Base-by-base conservation (phyloP, 805 yeast genomes). In the Saccharomycopsis sp. region DNA sequence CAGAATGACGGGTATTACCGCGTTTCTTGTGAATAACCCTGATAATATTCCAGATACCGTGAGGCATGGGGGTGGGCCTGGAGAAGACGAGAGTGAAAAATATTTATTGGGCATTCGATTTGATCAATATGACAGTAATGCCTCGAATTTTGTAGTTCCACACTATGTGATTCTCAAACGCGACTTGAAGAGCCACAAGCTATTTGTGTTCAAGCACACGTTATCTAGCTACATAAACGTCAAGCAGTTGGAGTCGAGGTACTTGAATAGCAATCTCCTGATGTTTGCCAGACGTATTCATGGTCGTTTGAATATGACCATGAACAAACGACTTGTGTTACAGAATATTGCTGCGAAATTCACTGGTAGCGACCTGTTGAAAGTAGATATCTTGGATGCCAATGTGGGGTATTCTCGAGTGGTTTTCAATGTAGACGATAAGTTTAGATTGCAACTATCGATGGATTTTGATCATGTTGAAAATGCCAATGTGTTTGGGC, bases 1-100 rank as follows among this genome's bases (percentile, higher is more conserved):
- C 20, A 24, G 62, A 17, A 24, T 59, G 51, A 49, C 53, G 23
- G 62, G 62, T 7, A 52, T 59, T 8, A 56, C 62, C 20, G 56
- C 55, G 22, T 59, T 59, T 52, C 49, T 53, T 3, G 25, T 59
- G 5, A 41, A 42, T 17, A 25, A 42, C 25, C 51, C 56, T 12
- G 49, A 44, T 44, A 44, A 7, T 44, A 44, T 17, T 20, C 41
- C 56, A 17, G n/a, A 23, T 54, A 15, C n/a, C 14, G 51, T 23
- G 47, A 9, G n/a, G n/a, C 2, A 15, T n/a, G n/a, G 15, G 2
- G 47, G 41, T 17, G 29, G 41, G 14, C 15, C 19, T 24, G 44
- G 20, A n/a, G 3, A 25, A 1, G 50, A 15, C 8, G n/a, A 23
- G 2, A 24, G 17, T 17, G 24, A 42, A 7, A 17, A 53, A n/a